phyloP scores from a whole-genome alignment of 2,329 filamentous ascomycete species.

The Acephala macrosclerotiorum region DNA sequence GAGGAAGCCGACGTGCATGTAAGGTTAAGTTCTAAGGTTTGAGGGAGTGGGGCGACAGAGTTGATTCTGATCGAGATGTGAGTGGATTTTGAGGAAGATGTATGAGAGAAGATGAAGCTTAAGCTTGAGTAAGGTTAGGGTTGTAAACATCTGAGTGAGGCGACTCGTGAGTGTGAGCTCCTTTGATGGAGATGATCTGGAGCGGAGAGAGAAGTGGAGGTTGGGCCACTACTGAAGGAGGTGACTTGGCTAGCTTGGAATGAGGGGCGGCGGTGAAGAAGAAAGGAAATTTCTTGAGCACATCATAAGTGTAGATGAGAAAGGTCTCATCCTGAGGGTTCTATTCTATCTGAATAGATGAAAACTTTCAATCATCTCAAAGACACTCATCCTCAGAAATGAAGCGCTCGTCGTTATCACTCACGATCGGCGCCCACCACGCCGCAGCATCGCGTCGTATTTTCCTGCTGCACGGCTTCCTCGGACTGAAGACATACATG shows the following conservation, averaged over 20 bases:
- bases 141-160: too few relatives aligned
- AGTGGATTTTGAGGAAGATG: not conserved
- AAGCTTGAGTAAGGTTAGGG: too few relatives aligned
- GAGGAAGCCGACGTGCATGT: too few relatives aligned
- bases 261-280: constrained; percentile 7
- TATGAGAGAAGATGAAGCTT: too few relatives aligned
- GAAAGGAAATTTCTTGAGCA: not conserved
- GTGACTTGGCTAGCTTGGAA: constrained; percentile 6
- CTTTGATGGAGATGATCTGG: not conserved
- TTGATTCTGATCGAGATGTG: too few relatives aligned
- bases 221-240: not conserved
- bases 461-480: not conserved
- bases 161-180: not conserved
- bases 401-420: not conserved
- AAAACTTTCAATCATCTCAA: not conserved
- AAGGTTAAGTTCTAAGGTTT: too few relatives aligned
- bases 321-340: not conserved
- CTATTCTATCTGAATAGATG: not conserved
- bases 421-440: not conserved
- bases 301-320: not conserved
- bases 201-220: constrained; percentile 1
- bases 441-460: not conserved
- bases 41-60: too few relatives aligned
- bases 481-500: constrained; percentile 4
- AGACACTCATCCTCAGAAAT: not conserved